Conservation (phyloP, 1,284 basidiomycete genomes). For the Naganishia sp. region DNA sequence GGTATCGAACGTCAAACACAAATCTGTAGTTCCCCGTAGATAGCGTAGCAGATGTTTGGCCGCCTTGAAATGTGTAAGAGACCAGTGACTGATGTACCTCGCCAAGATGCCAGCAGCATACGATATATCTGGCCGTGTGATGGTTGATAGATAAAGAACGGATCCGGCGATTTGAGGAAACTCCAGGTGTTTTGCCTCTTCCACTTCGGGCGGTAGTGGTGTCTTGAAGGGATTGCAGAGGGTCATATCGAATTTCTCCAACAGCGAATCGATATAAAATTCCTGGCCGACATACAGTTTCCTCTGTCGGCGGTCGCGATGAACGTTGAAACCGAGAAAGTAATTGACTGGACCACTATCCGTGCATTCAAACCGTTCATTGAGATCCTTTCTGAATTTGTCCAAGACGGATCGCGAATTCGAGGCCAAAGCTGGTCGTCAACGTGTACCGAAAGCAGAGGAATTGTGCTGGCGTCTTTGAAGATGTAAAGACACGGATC, state of each 20-base stretch:
- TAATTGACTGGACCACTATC: conserved; percentile 30
- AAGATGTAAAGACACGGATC: conserved; percentile 32
- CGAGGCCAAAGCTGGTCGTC: conserved; percentile 41
- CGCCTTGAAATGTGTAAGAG: conserved; percentile 21
- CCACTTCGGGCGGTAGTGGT: conserved; percentile 3
- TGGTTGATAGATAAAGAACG: conserved; percentile 46
- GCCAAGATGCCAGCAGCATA: conserved; percentile 33
- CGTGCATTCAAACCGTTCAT: conserved; percentile 6
- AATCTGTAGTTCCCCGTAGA: conserved; percentile 35
- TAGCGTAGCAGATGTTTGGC: conserved; percentile 41
- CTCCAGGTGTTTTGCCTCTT: conserved; percentile 1
- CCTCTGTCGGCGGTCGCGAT: conserved; percentile 14
- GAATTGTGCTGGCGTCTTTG: not conserved
- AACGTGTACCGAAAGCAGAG: conserved; percentile 37
- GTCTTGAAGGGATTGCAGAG: conserved; percentile 8
- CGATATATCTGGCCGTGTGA: conserved; percentile 37
- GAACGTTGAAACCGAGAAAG: conserved; percentile 38
- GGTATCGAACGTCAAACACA: conserved; percentile 22
- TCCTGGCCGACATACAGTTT: conserved; percentile 36
- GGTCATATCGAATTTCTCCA: conserved; percentile 37
- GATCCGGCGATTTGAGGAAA: conserved; percentile 25
- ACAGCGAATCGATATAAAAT: conserved; percentile 34
- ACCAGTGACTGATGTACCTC: conserved; percentile 15
- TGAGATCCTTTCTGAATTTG: conserved; percentile 35
- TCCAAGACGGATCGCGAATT: conserved; percentile 29